Base-by-base conservation (phyloP, 306 rosid species). In the Myrica gale region DNA sequence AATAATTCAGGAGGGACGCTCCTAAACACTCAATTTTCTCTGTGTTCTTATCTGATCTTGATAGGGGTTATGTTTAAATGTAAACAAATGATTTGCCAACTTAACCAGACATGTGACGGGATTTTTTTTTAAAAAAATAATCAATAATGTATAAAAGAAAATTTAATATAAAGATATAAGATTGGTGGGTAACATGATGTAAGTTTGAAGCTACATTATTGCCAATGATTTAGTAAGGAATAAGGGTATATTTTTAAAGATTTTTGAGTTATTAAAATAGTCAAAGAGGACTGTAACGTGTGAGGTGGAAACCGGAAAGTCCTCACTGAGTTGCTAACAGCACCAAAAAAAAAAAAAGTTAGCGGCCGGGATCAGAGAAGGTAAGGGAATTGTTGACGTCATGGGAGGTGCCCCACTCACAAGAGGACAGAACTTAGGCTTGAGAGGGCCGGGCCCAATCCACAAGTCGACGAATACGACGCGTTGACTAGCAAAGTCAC, bases 251-350 rank as follows among this genome's bases (percentile, higher is more conserved):
- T 17, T 58, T 39, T 4, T 9, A 23, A 58, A 23, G 0, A 58
- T 9, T 58, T 58, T 6, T 21, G 5, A 58, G 17, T 23, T 10
- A 58, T 58, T 23, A 58, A 57, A 21, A 21, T 57, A 10, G 5
- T 9, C 5, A 21, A 21, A 57, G 1, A 58, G 5, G 11, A 65
- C 70, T 17, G 1, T 41, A 26, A 68, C 80, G 71, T 70, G 80
- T 16, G 68, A 56, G 73, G 77, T 68, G 73, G 52, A n/a, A n/a
- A n/a, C n/a, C n/a, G n/a, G n/a, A 26, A 61, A 68, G 10, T 39
- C 23, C 19, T 5, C 17, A 32, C 37, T 26, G 32, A 26, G 32
- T 46, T 8, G 11, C 52, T 13, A 8, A 47, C 10, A 46, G 9
- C 48, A 21, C 6, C 4, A 44, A 62, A 51, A 4, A 7, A 68